Evolutionary conservation across 2,329 filamentous ascomycete species (phyloP), one percentile per base, ranked within the genome.

Genomic region (Penicillium psychrosexuale): DNA sequence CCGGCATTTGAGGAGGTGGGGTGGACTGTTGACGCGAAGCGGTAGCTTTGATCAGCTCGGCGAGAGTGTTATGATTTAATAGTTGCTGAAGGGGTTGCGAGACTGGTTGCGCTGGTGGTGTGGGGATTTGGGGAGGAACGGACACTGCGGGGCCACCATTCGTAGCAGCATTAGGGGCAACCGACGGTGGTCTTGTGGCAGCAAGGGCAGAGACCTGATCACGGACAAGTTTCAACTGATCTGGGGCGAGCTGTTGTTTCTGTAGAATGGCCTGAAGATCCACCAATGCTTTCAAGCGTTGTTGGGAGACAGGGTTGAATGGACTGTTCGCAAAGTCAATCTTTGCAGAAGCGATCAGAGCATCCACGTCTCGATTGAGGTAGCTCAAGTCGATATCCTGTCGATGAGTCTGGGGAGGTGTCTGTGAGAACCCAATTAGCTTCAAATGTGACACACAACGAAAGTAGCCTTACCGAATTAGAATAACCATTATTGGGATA

Each of bases 201-300:
- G 77, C 83, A 72, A 96, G 82, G 73, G 86, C 85, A 72, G 88
- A 85, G 74, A 97, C 86, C 82, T 94, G 90, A 71, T 88, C 86
- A 75, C 88, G 90, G 75, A 96, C 89, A 72, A 89, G 84, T 75
- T 89, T 85, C 70, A 96, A 82, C 77, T 96, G 89, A 68, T 92
- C 87, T 66, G 86, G 85, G 56, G 87, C 87, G 71, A 96, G 80
- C 69, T 87, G 86, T 73, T 91, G 88, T 64, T 82, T 87, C 72
- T 89, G 85, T 69, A 97, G 79, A 62, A 93, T 84, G 63, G 82
- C 85, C 77, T 96, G 90, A 61, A 97, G 82, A 73, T 94, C 90
- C 74, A 92, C 79, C 65, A 97, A 83, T 60, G 91, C 91, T 76
- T 90, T 89, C 69, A 96, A 79, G 75, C 89, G 90, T 69, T 84